Percentiles rank a stretch among this genome's conserved stretches.
Evolutionary conservation across 1,284 basidiomycete species (phyloP).

Genomic region (Hypsizygus ulmarius): DNA sequence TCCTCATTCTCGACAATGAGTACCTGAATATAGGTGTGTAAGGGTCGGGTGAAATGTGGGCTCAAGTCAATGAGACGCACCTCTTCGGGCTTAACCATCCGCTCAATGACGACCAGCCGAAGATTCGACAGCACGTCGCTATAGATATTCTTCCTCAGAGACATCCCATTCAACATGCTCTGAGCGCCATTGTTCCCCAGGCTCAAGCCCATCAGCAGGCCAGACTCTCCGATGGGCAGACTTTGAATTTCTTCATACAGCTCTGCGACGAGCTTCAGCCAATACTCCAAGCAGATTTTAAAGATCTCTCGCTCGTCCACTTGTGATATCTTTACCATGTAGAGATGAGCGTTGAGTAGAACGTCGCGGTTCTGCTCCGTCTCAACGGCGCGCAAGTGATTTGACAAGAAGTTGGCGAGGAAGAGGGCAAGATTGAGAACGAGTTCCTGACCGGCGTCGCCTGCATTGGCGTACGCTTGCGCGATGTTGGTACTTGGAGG

Average conservation of each 20-base stretch:
- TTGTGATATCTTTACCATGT: constrained; percentile 98
- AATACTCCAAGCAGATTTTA: constrained; percentile 99
- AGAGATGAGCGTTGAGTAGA: constrained; percentile 93
- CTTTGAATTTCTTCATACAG: constrained; percentile 98
- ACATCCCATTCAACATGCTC: constrained; percentile 72
- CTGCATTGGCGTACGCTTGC: constrained; percentile 86
- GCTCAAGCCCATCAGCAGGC: constrained; percentile 91
- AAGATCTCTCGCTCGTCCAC: constrained; percentile 99
- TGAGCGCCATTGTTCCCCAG: constrained; percentile 65
- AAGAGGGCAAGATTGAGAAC: constrained; percentile 97
- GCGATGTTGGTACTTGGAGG: constrained; percentile 97
- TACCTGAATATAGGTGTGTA: constrained; percentile 52
- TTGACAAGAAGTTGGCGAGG: constrained; percentile 93
- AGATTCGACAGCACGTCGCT: constrained; percentile 94
- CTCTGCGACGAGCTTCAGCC: constrained; percentile 97
- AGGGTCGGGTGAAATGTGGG: constrained; percentile 4
- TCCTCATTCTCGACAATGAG: constrained; percentile 99
- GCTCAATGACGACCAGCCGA: constrained; percentile 94
- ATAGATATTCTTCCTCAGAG: constrained; percentile 92
- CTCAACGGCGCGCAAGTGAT: constrained; percentile 91
- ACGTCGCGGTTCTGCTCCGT: constrained; percentile 91
- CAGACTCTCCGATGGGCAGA: constrained; percentile 90
- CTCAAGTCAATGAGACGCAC: constrained; percentile 41
- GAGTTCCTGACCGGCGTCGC: constrained; percentile 95
- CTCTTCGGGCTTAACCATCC: constrained; percentile 99